Evolutionary conservation across 495 filamentous ascomycete species (phyloP).

Genomic region (Penicillium dipodomyicola): DNA sequence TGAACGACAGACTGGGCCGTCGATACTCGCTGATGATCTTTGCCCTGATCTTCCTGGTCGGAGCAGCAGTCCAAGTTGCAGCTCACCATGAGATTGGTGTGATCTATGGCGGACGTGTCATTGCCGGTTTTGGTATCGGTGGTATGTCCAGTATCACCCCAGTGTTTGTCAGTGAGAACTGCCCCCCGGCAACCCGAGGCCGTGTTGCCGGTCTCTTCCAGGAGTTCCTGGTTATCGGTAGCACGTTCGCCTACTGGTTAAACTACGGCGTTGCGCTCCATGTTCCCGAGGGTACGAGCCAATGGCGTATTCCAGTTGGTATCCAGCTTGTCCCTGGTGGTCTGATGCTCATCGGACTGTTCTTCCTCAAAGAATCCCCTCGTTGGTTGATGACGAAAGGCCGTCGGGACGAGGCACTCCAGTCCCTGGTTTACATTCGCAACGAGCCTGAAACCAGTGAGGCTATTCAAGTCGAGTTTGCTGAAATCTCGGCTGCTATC

Average conservation of each 20-base stretch:
- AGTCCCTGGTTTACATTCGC: slow-evolving; percentile 43
- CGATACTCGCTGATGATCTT: slow-evolving; percentile 57
- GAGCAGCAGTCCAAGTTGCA: slow-evolving; percentile 59
- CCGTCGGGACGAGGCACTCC: slow-evolving; percentile 44
- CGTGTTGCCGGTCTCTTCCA: slow-evolving; percentile 42
- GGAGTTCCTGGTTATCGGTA: slow-evolving; percentile 32
- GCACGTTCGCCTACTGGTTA: slow-evolving; percentile 44
- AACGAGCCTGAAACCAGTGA: slow-evolving; percentile 39
- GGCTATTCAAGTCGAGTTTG: slow-evolving; percentile 53
- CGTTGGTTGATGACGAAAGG: slow-evolving; percentile 54
- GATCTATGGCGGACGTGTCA: slow-evolving; percentile 45
- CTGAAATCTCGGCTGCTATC: slow-evolving; percentile 56
- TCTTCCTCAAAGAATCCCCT: slow-evolving; percentile 55
- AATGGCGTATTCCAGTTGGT: slow-evolving; percentile 54
- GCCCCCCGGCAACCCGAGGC: slow-evolving; percentile 41
- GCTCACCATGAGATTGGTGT: slow-evolving; percentile 34
- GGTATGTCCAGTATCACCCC: slow-evolving; percentile 49
- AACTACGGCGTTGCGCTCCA: slow-evolving; percentile 52
- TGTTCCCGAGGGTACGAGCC: slow-evolving; percentile 38
- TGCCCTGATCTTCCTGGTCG: slow-evolving; percentile 57
- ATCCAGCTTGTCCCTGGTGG: slow-evolving; percentile 54
- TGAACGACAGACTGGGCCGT: slow-evolving; percentile 59
- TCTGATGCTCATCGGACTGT: slow-evolving; percentile 47
- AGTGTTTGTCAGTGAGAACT: slow-evolving; percentile 51
- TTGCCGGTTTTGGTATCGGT: slow-evolving; percentile 44